Percentiles rank a stretch among this genome's conserved stretches.
These are phyloP conservation scores for Tillandsia fasciculata DNA, from an alignment of 176 grass and related monocot species.

Conservation along the genomic window DNA sequence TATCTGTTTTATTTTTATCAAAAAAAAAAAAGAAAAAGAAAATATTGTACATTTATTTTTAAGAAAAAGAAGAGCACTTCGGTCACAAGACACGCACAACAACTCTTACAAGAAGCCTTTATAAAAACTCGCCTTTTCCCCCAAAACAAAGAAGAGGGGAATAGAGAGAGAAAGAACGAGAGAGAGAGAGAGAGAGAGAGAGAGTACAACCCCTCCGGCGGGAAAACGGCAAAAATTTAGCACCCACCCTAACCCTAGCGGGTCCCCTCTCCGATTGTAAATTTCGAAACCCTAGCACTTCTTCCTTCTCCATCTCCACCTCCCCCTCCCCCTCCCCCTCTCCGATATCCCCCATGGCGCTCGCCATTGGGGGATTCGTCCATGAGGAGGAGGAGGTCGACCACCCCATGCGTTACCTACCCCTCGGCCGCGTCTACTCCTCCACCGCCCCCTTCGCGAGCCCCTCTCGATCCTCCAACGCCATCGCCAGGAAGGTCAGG, in stretches of 20 bases:
- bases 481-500: conserved; percentile 31
- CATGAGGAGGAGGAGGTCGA: conserved; percentile 35
- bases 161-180: no score
- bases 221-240: background rate
- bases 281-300: background rate
- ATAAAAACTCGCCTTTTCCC: no score
- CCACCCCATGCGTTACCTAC: conserved; percentile 56
- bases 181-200: background rate
- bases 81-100: no score
- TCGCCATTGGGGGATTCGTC: conserved; percentile 47
- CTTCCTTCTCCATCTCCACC: background rate
- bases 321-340: background rate
- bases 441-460: conserved; percentile 29
- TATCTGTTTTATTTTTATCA: no score
- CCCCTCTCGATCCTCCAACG: conserved; percentile 1
- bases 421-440: conserved; percentile 80
- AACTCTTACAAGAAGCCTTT: no score
- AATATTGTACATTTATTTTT: no score
- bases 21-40: no score
- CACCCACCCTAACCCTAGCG: background rate
- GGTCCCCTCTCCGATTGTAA: background rate
- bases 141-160: no score
- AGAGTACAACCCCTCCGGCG: background rate
- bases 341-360: conserved; percentile 36
- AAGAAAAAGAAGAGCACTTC: no score